phyloP scores from a whole-genome alignment of 1,284 basidiomycete genomes.

The Amylostereum chailletii region DNA sequence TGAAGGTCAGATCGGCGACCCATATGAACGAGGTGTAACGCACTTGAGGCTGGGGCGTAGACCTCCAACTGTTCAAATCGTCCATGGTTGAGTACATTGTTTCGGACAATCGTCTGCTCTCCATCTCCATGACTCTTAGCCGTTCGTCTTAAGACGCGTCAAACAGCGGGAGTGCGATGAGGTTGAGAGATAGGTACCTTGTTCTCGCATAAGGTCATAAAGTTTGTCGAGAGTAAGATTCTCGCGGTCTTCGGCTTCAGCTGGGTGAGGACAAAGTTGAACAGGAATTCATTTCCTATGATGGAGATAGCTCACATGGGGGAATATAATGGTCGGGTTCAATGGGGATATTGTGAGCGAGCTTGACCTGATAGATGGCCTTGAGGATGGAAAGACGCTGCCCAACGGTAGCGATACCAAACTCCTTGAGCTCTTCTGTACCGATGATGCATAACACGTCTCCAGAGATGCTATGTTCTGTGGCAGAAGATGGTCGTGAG shows the following conservation, averaged over 20 bases:
- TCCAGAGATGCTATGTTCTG: slow-evolving; percentile 87
- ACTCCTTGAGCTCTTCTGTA: slow-evolving; percentile 71
- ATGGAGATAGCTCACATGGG: slow-evolving; percentile 55
- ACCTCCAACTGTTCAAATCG: slow-evolving; percentile 45
- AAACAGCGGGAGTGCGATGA: background rate
- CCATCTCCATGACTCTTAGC: slow-evolving; percentile 62
- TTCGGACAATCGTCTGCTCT: slow-evolving; percentile 61
- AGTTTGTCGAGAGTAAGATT: slow-evolving; percentile 58
- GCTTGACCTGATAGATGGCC: slow-evolving; percentile 81
- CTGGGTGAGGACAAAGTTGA: slow-evolving; percentile 25
- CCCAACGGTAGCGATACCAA: slow-evolving; percentile 81
- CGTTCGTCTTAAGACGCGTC: slow-evolving; percentile 46
- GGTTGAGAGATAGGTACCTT: slow-evolving; percentile 41
- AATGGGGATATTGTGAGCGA: slow-evolving; percentile 75
- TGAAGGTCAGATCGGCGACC: slow-evolving; percentile 7
- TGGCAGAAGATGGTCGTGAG: slow-evolving; percentile 1
- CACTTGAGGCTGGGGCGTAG: slow-evolving; percentile 21
- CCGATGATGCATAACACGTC: slow-evolving; percentile 81
- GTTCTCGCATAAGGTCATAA: slow-evolving; percentile 63
- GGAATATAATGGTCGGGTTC: slow-evolving; percentile 85
- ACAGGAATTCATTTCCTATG: background rate
- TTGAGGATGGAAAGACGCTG: slow-evolving; percentile 85
- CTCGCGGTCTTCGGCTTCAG: slow-evolving; percentile 62
- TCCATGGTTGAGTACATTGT: slow-evolving; percentile 56
- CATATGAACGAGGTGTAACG: slow-evolving; percentile 2